Conservation (phyloP, 139 green algal genomes). For the Picochlorum sp. region DNA sequence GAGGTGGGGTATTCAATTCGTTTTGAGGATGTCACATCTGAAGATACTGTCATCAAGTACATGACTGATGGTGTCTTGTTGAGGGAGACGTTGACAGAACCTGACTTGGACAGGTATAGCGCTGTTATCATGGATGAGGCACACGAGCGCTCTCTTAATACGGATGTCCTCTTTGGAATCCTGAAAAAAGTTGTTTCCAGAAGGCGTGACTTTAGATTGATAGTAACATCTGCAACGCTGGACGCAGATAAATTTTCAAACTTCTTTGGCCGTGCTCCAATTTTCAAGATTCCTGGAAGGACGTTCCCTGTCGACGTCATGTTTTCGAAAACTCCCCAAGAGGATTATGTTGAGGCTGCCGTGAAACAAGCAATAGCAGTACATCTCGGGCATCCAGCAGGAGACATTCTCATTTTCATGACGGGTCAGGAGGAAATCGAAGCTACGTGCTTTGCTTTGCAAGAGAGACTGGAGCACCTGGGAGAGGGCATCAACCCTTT, state of each 20-base stretch:
- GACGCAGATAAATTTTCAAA: slow-evolving; percentile 76
- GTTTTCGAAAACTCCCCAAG: slow-evolving; percentile 80
- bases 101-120: slow-evolving; percentile 67
- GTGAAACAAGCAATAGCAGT: slow-evolving; percentile 94
- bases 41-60: slow-evolving; percentile 83
- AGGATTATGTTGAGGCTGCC: slow-evolving; percentile 96
- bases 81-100: slow-evolving; percentile 79
- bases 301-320: slow-evolving; percentile 95
- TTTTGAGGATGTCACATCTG: slow-evolving; percentile 93
- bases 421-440: slow-evolving; percentile 97
- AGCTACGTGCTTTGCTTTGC: slow-evolving; percentile 68
- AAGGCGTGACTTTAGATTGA: slow-evolving; percentile 89
- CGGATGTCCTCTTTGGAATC: slow-evolving; percentile 95
- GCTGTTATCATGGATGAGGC: slow-evolving; percentile 85
- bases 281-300: slow-evolving; percentile 90
- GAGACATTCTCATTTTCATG: slow-evolving; percentile 99
- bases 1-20: slow-evolving; percentile 93
- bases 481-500: slow-evolving; percentile 60
- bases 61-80: slow-evolving; percentile 95
- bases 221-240: slow-evolving; percentile 95
- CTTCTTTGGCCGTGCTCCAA: slow-evolving; percentile 82
- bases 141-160: slow-evolving; percentile 86
- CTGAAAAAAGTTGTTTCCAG: slow-evolving; percentile 64
- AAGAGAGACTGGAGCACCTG: slow-evolving; percentile 70
- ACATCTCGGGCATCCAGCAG: slow-evolving; percentile 73